Evolutionary conservation across 2,329 filamentous ascomycete genomes (phyloP), one percentile per base, ranked within the genome.

Genomic region (Trichoderma atroviride): DNA sequence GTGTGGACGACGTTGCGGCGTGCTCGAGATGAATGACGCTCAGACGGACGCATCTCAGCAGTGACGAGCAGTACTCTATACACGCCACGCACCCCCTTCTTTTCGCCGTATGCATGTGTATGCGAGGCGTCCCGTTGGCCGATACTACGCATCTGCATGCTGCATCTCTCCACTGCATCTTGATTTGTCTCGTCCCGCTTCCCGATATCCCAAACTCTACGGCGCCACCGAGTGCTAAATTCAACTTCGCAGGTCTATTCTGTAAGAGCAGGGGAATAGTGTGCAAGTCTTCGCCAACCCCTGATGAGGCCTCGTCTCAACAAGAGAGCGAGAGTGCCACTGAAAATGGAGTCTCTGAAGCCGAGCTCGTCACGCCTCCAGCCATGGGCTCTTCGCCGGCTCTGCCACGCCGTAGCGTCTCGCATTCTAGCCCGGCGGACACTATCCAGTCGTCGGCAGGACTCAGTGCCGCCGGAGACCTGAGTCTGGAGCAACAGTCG

Each of bases 251-350:
- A 80, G 78, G 79, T 64, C 72, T 77, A 5, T 79, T 79, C 68
- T 80, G 78, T 70, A 78, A 78, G 69, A 76, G 73, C 43, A 75
- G 79, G 55, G 78, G 78, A 16, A 72, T 80, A 16, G 69, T 72
- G 22, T 80, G 78, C 66, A 74, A 78, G 55, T 80, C 78, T 9
- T 74, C 79, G n/a, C 68, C 75, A 5, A 55, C 64, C 55, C 40
- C 55, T 69, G 52, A 64, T 61, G 59, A 61, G 66, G 31, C 59
- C 19, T 56, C 69, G 3, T 40, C 62, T 24, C 55, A 68, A 27
- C 63, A 58, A 5, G 58, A 70, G n/a, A 33, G 50, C 22, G 69
- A 68, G 19, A 58, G 59, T 33, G 55, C 33, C 65, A 33, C 50
- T 59, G 69, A 61, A 22, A 55, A 70, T 70, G 69, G 63, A 22